phyloP scores from a whole-genome alignment of 108 stramenopile species.

The Cyclostephanos invisitatus region DNA sequence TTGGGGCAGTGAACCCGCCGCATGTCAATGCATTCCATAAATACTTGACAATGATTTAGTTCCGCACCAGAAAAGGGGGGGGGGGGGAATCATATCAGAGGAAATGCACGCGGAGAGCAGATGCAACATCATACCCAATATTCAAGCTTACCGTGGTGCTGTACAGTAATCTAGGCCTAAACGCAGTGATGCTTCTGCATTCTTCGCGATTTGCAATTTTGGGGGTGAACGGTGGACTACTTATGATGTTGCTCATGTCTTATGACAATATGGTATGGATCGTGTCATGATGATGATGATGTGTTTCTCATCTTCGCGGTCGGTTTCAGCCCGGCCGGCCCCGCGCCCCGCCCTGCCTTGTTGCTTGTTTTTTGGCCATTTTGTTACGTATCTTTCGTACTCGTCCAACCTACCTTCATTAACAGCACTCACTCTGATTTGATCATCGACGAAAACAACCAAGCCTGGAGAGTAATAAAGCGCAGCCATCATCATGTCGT shows the following conservation, averaged over 20 bases:
- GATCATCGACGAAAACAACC: no score
- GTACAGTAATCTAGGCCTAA: constrained; percentile 1
- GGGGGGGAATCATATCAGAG: background rate
- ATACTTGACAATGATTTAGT: constrained; percentile 9
- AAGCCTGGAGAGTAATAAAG: background rate
- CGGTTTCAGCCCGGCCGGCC: no score
- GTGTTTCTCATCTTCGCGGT: no score
- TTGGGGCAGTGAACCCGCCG: constrained; percentile 27
- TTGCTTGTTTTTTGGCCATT: no score
- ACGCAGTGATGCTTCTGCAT: background rate
- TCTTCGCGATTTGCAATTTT: constrained; percentile 9
- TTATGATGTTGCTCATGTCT: background rate
- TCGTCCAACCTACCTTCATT: no score
- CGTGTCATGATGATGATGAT: no score
- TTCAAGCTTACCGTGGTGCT: background rate
- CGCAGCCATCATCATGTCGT: constrained; percentile 44
- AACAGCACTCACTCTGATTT: no score
- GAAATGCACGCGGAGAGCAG: background rate
- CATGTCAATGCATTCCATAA: constrained; percentile 27
- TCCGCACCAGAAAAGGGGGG: no score
- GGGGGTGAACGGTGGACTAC: background rate
- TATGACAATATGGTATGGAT: no score
- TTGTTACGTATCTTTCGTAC: no score
- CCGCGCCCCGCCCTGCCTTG: no score
- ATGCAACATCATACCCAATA: background rate